A percentile compares a stretch with the other conserved stretches of the same genome.
phyloP scores from a whole-genome alignment of 2,329 filamentous ascomycete species.

The Sporothrix euskadiensis region DNA sequence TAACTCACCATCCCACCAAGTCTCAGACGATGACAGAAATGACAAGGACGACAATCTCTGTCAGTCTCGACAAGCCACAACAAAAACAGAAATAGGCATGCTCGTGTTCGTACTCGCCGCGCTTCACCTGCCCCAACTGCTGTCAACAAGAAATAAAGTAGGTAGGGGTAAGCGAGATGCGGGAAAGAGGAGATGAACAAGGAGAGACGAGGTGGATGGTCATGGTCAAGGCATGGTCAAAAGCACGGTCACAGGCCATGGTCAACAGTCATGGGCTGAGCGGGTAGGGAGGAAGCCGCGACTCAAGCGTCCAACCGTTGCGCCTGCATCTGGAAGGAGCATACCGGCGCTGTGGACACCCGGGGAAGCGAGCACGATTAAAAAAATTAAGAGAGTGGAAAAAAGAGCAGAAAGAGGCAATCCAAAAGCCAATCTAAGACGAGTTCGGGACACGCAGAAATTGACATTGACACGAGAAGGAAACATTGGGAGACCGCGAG shows the following conservation, averaged over 20 bases:
- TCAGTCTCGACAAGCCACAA: neutral
- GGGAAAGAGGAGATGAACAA: neutral
- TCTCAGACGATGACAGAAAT: neutral
- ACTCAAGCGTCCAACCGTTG: slow-evolving; percentile 12
- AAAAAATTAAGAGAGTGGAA: neutral
- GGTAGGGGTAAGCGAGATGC: slow-evolving; percentile 4
- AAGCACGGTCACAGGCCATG: neutral
- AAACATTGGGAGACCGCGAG: neutral
- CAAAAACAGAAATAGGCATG: neutral
- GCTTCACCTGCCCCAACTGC: slow-evolving; percentile 9
- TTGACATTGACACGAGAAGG: neutral
- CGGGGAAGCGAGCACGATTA: neutral
- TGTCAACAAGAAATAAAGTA: neutral
- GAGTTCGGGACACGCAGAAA: neutral
- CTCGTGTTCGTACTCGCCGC: slow-evolving; percentile 19
- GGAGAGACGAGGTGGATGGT: neutral
- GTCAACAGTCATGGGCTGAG: neutral
- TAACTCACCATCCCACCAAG: neutral
- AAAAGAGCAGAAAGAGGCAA: neutral
- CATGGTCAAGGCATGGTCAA: neutral
- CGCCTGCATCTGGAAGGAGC: slow-evolving; percentile 14
- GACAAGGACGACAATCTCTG: neutral
- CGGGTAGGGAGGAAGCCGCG: slow-evolving; percentile 2
- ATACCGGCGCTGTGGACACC: neutral
- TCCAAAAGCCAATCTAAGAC: neutral